These are phyloP conservation scores for Aphanomyces cochlioides DNA, from an alignment of 352 stramenopile genomes.

Conservation along the genomic window DNA sequence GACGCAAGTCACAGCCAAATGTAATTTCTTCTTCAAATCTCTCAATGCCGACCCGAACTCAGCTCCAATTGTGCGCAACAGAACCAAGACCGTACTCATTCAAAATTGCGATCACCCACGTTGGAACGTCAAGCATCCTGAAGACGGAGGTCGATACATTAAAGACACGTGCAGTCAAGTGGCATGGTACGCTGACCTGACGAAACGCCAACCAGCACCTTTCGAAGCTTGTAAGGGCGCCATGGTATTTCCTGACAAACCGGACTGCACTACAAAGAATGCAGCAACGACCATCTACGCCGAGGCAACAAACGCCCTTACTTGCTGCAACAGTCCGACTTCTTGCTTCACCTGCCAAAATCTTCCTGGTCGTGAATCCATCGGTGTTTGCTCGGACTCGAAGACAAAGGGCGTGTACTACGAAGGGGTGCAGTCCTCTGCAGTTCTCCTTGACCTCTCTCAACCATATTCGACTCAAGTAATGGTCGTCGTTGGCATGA, in stretches of 20 bases:
- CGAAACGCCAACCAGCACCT: background rate
- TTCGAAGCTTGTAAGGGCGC: background rate
- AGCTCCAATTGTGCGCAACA: background rate
- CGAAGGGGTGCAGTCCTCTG: background rate
- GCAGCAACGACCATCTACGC: background rate
- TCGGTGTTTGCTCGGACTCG: background rate
- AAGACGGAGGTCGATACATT: background rate
- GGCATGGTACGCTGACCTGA: background rate
- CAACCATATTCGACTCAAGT: too few species aligned
- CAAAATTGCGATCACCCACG: conserved; percentile 6
- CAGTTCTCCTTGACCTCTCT: too few species aligned
- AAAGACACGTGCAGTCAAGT: background rate
- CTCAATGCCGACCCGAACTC: background rate
- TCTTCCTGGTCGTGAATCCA: background rate
- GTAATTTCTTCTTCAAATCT: conserved; percentile 2
- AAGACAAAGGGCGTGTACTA: background rate
- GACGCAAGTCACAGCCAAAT: background rate
- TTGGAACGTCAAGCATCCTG: background rate
- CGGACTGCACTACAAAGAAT: background rate
- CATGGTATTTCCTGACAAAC: background rate
- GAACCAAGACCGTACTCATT: conserved; percentile 1
- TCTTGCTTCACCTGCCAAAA: background rate
- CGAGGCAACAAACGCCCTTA: background rate
- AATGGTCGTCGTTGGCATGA: too few species aligned
- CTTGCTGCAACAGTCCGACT: background rate